A percentile compares a stretch with the other conserved stretches of the same genome.
These are phyloP conservation scores for Yarrowia yakushimensis DNA, from an alignment of 805 yeast species.

Conservation along the genomic window DNA sequence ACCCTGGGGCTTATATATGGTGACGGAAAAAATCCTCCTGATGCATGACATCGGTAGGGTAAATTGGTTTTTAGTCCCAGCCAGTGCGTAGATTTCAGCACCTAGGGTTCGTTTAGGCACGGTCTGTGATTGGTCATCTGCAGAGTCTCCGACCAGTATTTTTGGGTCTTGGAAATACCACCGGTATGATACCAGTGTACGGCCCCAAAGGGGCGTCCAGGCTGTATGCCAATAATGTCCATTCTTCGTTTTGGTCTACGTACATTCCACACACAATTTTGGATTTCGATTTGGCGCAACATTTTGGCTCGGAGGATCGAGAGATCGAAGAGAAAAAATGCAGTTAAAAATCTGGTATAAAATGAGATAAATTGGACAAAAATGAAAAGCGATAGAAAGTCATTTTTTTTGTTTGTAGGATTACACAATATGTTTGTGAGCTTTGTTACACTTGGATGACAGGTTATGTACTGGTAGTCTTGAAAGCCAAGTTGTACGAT, in stretches of 20 bases:
- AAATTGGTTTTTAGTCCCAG: neutral
- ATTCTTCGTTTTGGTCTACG: neutral
- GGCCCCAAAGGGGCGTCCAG: neutral
- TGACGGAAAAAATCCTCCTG: neutral
- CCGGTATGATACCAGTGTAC: neutral
- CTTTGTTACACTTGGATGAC: too few relatives aligned
- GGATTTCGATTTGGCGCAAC: neutral
- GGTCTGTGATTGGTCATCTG: constrained; percentile 6
- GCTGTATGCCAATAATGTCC: neutral
- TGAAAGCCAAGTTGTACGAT: too few relatives aligned
- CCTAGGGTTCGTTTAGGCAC: constrained; percentile 8
- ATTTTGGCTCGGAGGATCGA: neutral
- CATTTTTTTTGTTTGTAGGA: too few relatives aligned
- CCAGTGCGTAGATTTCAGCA: constrained; percentile 12
- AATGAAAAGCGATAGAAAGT: too few relatives aligned
- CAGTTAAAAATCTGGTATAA: neutral
- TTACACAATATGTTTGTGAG: too few relatives aligned
- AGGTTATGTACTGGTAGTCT: too few relatives aligned
- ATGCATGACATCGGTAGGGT: constrained; percentile 11
- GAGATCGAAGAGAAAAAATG: neutral
- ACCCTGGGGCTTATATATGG: constrained; percentile 17
- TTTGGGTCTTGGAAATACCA: neutral
- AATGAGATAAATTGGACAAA: neutral
- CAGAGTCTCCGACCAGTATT: neutral
- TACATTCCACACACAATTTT: neutral